A percentile compares a stretch with the other conserved stretches of the same genome.
Evolutionary conservation across 495 filamentous ascomycete genomes (phyloP).

Genomic region (Amorphotheca resinae): DNA sequence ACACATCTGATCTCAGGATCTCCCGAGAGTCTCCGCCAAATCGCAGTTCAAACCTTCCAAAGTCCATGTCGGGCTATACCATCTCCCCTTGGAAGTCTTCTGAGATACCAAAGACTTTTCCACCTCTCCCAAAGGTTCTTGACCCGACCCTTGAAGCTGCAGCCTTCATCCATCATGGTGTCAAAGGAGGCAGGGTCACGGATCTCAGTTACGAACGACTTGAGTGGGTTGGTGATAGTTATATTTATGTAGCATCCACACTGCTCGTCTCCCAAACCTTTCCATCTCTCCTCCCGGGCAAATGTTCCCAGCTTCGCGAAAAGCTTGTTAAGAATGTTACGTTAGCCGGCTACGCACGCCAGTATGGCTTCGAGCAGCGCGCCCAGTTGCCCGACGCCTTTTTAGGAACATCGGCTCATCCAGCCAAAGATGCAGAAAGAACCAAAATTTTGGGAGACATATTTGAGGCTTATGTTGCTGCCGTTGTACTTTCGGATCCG

Average conservation of each 20-base stretch:
- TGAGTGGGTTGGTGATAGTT: slow-evolving; percentile 67
- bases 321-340: slow-evolving; percentile 63
- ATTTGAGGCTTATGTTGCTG: slow-evolving; percentile 81
- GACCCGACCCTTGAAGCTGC: slow-evolving; percentile 43
- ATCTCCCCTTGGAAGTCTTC: slow-evolving; percentile 33
- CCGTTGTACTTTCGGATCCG: slow-evolving; percentile 52
- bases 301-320: slow-evolving; percentile 54
- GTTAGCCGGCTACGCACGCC: slow-evolving; percentile 46
- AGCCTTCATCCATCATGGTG: slow-evolving; percentile 56
- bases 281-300: slow-evolving; percentile 41
- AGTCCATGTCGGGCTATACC: slow-evolving; percentile 7
- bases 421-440: slow-evolving; percentile 32
- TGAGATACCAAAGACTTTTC: slow-evolving; percentile 28
- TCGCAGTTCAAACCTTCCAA: slow-evolving; percentile 5
- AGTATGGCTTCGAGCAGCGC: slow-evolving; percentile 54
- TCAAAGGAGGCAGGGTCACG: slow-evolving; percentile 21
- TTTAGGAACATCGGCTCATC: neutral
- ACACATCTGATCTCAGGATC: neutral
- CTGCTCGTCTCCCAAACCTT: slow-evolving; percentile 53
- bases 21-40: neutral
- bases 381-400: slow-evolving; percentile 31
- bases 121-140: slow-evolving; percentile 44
- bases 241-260: slow-evolving; percentile 56
- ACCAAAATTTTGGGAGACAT: slow-evolving; percentile 68
- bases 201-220: slow-evolving; percentile 51